These are phyloP conservation scores for Chamaecyparis obtusa DNA, from an alignment of 75 land plant species.

Conservation along the genomic window DNA sequence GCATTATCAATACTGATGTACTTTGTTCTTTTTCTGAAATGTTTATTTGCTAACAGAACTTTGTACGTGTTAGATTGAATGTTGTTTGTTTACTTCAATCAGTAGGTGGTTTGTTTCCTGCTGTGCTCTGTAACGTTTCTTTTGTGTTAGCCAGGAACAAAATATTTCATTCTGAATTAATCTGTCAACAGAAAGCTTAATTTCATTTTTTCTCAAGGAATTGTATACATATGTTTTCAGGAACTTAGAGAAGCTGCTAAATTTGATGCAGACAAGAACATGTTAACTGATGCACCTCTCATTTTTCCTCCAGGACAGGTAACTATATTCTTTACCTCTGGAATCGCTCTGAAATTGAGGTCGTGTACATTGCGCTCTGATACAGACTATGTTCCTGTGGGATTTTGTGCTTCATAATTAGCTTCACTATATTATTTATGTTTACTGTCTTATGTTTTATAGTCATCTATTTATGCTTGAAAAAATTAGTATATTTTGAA, in stretches of 20 bases:
- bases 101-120: neutral
- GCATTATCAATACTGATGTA: too few relatives aligned
- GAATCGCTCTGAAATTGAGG: neutral
- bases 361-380: neutral
- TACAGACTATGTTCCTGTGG: neutral
- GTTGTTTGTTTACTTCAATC: neutral
- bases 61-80: neutral
- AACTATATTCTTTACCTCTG: neutral
- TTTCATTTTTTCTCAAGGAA: neutral
- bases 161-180: neutral
- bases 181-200: neutral
- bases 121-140: neutral
- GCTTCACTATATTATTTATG: neutral
- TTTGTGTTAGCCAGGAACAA: neutral
- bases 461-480: neutral
- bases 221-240: slow-evolving; percentile 27
- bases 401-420: neutral
- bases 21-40: neutral
- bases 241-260: slow-evolving; percentile 54
- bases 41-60: neutral
- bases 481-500: neutral
- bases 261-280: slow-evolving; percentile 60
- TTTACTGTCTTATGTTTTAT: neutral
- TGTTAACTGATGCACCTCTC: slow-evolving; percentile 97
- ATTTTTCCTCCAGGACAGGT: slow-evolving; percentile 98